Evolutionary conservation across 2,329 filamentous ascomycete genomes (phyloP).

Genomic region (Pyricularia pennisetigena): DNA sequence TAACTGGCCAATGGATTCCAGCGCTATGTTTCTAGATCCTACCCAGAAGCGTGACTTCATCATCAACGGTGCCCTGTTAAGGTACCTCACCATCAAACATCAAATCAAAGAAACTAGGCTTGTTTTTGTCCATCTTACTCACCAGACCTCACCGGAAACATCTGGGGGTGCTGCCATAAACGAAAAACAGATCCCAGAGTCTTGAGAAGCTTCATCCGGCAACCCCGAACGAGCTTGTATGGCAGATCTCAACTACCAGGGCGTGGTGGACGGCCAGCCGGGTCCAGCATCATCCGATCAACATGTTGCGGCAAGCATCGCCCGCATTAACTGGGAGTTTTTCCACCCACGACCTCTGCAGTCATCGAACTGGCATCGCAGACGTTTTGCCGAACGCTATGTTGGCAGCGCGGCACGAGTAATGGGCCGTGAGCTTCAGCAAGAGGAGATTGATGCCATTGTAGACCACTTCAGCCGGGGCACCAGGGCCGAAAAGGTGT

Average conservation of each 20-base stretch:
- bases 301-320: background rate
- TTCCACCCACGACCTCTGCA: conserved; percentile 4
- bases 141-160: background rate
- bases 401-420: conserved; percentile 7
- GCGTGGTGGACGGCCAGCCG: too few relatives aligned
- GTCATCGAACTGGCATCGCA: conserved; percentile 8
- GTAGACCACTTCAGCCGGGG: conserved; percentile 8
- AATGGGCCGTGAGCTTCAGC: conserved; percentile 8
- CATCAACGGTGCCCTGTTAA: background rate
- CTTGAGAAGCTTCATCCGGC: background rate
- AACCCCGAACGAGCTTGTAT: background rate
- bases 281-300: background rate
- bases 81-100: background rate
- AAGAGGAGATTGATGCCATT: conserved; percentile 11
- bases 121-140: background rate
- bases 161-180: background rate
- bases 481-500: conserved; percentile 1
- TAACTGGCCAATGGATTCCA: background rate
- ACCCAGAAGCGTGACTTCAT: too few relatives aligned
- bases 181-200: background rate
- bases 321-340: conserved; percentile 1
- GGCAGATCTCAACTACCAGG: background rate
- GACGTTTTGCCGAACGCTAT: conserved; percentile 7
- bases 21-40: background rate
- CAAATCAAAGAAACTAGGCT: background rate